phyloP scores from a whole-genome alignment of 2,329 filamentous ascomycete species.

The Emericellopsis cladophorae region DNA sequence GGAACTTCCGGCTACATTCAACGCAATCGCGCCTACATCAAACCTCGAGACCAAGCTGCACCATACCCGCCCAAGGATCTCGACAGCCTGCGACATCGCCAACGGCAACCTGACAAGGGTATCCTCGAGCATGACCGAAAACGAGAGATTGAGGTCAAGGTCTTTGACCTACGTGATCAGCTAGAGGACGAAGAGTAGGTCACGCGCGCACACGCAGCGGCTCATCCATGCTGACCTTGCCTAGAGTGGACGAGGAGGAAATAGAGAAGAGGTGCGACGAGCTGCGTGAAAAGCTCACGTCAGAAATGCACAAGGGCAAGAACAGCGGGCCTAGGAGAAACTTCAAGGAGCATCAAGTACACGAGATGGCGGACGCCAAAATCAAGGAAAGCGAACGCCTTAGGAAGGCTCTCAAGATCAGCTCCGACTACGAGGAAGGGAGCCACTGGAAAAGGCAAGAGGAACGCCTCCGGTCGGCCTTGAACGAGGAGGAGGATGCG shows the following conservation, averaged over 20 bases:
- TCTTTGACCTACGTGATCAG: constrained; percentile 78
- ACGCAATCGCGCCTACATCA: constrained; percentile 82
- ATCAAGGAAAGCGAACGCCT: constrained; percentile 88
- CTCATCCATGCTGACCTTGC: constrained; percentile 7
- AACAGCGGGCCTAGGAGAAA: constrained; percentile 26
- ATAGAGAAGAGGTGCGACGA: constrained; percentile 55
- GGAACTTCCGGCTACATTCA: constrained; percentile 97
- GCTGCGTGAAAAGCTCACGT: constrained; percentile 25
- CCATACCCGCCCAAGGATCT: constrained; percentile 61
- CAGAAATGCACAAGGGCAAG: constrained; percentile 21
- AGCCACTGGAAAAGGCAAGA: constrained; percentile 78
- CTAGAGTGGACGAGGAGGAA: constrained; percentile 71
- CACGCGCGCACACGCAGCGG: constrained; percentile 11
- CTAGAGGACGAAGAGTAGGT: constrained; percentile 89
- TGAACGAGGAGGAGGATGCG: constrained; percentile 26
- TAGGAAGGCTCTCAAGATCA: constrained; percentile 75
- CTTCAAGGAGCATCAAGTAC: constrained; percentile 86
- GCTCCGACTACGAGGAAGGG: constrained; percentile 74
- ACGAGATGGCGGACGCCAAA: constrained; percentile 93
- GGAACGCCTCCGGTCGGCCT: constrained; percentile 41
- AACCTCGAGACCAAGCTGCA: constrained; percentile 65
- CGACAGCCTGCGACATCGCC: constrained; percentile 58
- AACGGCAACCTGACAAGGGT: constrained; percentile 76
- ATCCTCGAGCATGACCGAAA: constrained; percentile 92
- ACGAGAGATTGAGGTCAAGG: constrained; percentile 82